These are phyloP conservation scores for Arbutus unedo DNA, from an alignment of 148 eudicot genomes.

Conservation along the genomic window DNA sequence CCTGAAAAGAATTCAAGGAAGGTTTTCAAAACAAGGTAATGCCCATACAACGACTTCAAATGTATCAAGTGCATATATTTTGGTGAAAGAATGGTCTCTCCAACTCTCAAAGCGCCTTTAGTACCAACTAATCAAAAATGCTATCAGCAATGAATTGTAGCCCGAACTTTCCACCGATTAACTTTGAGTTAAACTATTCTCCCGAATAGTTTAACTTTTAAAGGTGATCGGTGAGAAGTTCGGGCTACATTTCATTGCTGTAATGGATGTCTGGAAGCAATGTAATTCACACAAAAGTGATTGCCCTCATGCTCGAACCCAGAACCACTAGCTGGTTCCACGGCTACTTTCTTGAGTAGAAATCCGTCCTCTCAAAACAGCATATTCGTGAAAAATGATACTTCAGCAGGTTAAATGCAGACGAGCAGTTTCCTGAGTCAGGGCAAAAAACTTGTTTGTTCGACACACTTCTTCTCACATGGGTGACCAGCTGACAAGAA, in stretches of 20 bases:
- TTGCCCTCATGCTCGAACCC: neutral
- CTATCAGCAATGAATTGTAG: too few relatives aligned
- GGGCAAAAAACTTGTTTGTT: neutral
- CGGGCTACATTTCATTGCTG: too few relatives aligned
- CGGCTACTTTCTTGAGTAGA: neutral
- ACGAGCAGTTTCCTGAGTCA: neutral
- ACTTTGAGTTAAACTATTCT: too few relatives aligned
- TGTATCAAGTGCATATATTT: neutral
- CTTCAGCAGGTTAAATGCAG: neutral
- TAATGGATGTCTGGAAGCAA: too few relatives aligned
- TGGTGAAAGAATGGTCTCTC: neutral
- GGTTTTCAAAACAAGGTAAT: neutral
- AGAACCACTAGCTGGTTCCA: neutral
- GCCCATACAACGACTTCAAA: neutral
- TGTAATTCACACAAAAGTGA: neutral
- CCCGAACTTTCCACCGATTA: too few relatives aligned
- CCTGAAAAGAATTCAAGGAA: conserved; percentile 35
- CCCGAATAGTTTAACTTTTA: too few relatives aligned
- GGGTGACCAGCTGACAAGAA: neutral
- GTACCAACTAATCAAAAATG: neutral
- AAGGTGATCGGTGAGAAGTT: too few relatives aligned
- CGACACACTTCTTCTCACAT: neutral
- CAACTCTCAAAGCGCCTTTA: neutral
- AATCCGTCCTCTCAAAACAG: neutral
- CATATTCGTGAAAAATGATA: neutral